These are phyloP conservation scores for Phaseolus lunatus DNA, from an alignment of 306 rosid species.

Conservation along the genomic window DNA sequence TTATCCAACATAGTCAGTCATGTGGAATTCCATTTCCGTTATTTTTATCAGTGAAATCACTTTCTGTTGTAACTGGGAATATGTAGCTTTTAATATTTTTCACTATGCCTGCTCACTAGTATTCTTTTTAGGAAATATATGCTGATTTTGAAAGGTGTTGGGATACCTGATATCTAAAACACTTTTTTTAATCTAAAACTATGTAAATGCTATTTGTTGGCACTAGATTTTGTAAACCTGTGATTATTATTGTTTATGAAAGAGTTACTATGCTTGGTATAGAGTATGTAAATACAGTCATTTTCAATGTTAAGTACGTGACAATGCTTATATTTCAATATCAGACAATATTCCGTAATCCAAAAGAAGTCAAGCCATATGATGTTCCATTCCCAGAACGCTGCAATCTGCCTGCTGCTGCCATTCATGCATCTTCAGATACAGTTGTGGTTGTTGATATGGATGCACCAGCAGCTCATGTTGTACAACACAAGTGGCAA, in stretches of 20 bases:
- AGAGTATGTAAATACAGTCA: conserved; percentile 17
- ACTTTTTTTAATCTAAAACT: neutral
- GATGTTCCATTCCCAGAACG: conserved; percentile 83
- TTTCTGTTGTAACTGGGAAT: neutral
- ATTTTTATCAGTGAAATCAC: neutral
- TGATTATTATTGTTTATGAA: conserved; percentile 15
- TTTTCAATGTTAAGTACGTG: conserved; percentile 5
- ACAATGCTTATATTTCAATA: conserved; percentile 40
- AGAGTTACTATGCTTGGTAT: conserved; percentile 2
- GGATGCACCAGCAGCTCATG: conserved; percentile 90
- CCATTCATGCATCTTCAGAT: conserved; percentile 89
- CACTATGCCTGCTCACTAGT: neutral
- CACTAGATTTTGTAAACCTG: conserved; percentile 19
- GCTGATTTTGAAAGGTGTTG: neutral
- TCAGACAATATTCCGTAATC: conserved; percentile 96
- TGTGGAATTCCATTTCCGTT: neutral
- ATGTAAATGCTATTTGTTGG: neutral
- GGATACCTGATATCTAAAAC: neutral
- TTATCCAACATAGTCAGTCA: neutral
- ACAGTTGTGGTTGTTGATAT: conserved; percentile 78
- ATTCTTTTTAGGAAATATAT: neutral
- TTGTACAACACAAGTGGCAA: conserved; percentile 97
- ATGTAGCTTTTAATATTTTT: neutral
- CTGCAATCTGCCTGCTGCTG: conserved; percentile 97
- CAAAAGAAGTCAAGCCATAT: conserved; percentile 88